These are phyloP conservation scores for Botrytis porri DNA, from an alignment of 2,329 filamentous ascomycete species.

Conservation along the genomic window DNA sequence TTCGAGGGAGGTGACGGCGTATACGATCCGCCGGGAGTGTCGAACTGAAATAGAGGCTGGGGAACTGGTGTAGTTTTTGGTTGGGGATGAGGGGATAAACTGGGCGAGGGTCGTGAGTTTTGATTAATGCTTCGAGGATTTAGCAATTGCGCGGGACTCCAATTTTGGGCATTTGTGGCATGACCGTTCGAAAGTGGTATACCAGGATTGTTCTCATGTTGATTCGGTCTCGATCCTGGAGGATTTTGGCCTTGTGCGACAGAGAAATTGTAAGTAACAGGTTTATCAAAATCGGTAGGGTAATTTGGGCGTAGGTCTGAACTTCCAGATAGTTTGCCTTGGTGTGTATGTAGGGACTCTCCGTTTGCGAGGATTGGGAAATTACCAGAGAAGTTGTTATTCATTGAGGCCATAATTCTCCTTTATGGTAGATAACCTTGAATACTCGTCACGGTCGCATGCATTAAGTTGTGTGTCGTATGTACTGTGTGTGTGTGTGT, in stretches of 20 bases:
- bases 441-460: conserved; percentile 30
- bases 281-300: conserved; percentile 15
- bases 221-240: conserved; percentile 27
- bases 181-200: conserved; percentile 10
- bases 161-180: conserved; percentile 29
- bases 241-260: conserved; percentile 32
- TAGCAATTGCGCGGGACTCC: conserved; percentile 44
- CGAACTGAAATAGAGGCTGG: conserved; percentile 36
- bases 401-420: conserved; percentile 38
- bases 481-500: conserved; percentile 22
- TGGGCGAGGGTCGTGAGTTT: not conserved
- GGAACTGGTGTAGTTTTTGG: conserved; percentile 23
- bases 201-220: not conserved
- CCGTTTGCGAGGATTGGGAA: conserved; percentile 19
- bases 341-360: conserved; percentile 19
- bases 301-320: conserved; percentile 26
- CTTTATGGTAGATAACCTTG: not conserved
- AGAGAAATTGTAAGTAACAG: conserved; percentile 13
- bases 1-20: conserved; percentile 10
- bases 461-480: conserved; percentile 29
- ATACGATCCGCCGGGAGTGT: conserved; percentile 31
- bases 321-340: conserved; percentile 19
- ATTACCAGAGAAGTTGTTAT: conserved; percentile 38
- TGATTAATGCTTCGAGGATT: conserved; percentile 41
- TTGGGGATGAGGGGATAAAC: not conserved